Percentiles rank a stretch among this genome's conserved stretches.
These are phyloP conservation scores for Fusarium staphyleae DNA, from an alignment of 2,329 filamentous ascomycete genomes.

Conservation along the genomic window DNA sequence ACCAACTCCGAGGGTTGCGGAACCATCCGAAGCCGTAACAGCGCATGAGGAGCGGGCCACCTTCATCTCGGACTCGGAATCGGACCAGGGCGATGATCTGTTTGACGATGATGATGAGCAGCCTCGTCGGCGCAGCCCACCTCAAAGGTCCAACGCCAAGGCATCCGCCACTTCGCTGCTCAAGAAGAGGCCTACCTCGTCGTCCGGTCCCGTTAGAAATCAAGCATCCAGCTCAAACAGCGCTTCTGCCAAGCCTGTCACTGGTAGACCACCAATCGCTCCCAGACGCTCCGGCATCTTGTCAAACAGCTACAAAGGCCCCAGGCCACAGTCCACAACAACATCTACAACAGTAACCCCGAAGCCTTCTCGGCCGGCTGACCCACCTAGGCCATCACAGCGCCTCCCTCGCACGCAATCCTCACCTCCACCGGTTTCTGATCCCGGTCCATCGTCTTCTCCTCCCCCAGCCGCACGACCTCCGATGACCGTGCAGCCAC, in stretches of 20 bases:
- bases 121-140: conserved; percentile 13
- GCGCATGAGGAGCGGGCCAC: conserved; percentile 48
- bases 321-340: conserved; percentile 26
- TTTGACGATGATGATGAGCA: conserved; percentile 34
- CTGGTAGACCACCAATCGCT: conserved; percentile 1
- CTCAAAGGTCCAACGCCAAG: conserved; percentile 12
- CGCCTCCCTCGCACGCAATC: conserved; percentile 26
- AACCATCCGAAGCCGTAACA: conserved; percentile 34
- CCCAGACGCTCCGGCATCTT: conserved; percentile 37
- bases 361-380: conserved; percentile 8
- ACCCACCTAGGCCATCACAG: conserved; percentile 18
- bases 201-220: conserved; percentile 5
- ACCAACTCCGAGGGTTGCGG: conserved; percentile 33
- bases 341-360: conserved; percentile 14
- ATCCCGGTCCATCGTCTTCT: conserved; percentile 27
- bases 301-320: conserved; percentile 40
- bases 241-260: background rate
- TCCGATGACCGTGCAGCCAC: conserved; percentile 16
- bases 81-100: conserved; percentile 31
- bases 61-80: conserved; percentile 52
- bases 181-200: conserved; percentile 27
- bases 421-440: conserved; percentile 30
- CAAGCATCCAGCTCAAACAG: conserved; percentile 3
- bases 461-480: conserved; percentile 30
- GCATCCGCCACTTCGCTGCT: conserved; percentile 30